A percentile compares a stretch with the other conserved stretches of the same genome.
phyloP scores from a whole-genome alignment of 768 basidiomycete species.

The Kwoniella sp. region DNA sequence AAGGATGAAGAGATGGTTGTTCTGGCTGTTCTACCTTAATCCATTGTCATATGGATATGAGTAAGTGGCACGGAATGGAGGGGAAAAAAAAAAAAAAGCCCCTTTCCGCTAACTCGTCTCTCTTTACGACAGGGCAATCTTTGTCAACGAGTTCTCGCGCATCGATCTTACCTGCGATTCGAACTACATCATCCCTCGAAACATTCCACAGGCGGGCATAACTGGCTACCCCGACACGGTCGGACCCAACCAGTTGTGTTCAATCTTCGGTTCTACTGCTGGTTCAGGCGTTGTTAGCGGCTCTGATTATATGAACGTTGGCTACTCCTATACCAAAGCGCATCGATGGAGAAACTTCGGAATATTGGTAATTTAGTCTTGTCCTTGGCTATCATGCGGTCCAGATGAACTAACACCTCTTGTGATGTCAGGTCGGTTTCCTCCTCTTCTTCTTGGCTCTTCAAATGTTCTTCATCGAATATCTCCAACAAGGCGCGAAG shows the following conservation, averaged over 20 bases:
- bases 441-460: conserved; percentile 69
- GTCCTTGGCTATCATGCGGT: background rate
- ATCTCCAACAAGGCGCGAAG: conserved; percentile 40
- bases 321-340: conserved; percentile 56
- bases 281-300: conserved; percentile 63
- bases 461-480: conserved; percentile 63
- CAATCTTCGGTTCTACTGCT: conserved; percentile 66
- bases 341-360: conserved; percentile 53
- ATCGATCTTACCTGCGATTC: conserved; percentile 47
- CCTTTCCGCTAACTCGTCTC: background rate
- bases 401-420: conserved; percentile 64
- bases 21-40: conserved; percentile 78
- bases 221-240: conserved; percentile 47
- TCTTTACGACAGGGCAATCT: conserved; percentile 36
- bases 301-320: conserved; percentile 67
- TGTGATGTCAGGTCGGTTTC: conserved; percentile 67
- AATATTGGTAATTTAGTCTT: conserved; percentile 13
- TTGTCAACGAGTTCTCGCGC: conserved; percentile 55
- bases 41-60: conserved; percentile 78
- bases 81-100: background rate
- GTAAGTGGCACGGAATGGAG: background rate
- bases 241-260: conserved; percentile 69
- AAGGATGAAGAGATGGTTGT: conserved; percentile 60
- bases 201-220: conserved; percentile 38
- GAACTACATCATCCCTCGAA: conserved; percentile 48